Percentiles rank a stretch among this genome's conserved stretches.
These are phyloP conservation scores for Daedaleopsis sinensis DNA, from an alignment of 768 basidiomycete genomes.

Conservation along the genomic window DNA sequence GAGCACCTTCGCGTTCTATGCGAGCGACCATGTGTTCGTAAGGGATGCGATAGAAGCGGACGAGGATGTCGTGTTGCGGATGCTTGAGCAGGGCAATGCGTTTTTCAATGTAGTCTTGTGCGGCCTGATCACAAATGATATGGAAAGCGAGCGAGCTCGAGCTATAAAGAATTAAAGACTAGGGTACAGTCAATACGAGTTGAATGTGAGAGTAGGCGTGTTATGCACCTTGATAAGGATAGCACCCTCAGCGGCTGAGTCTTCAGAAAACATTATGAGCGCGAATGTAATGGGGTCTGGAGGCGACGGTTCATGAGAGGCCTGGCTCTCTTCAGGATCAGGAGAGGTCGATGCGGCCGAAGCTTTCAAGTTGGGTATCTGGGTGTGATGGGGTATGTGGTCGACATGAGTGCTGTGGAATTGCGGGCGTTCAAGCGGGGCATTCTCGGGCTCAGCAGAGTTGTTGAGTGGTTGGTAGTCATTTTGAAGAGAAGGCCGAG, in stretches of 20 bases:
- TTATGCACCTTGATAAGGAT: conserved; percentile 44
- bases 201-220: background rate
- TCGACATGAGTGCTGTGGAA: conserved; percentile 1
- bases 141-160: conserved; percentile 25
- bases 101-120: conserved; percentile 41
- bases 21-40: conserved; percentile 46
- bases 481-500: background rate
- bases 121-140: conserved; percentile 45
- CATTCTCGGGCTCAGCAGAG: conserved; percentile 3
- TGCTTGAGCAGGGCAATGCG: conserved; percentile 43
- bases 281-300: conserved; percentile 43
- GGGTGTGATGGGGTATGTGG: conserved; percentile 9
- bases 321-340: background rate
- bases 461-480: background rate
- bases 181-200: background rate
- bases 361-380: background rate
- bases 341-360: background rate
- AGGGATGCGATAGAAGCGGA: conserved; percentile 46
- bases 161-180: conserved; percentile 30
- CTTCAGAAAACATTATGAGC: conserved; percentile 46
- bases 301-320: background rate
- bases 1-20: conserved; percentile 47
- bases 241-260: conserved; percentile 45
- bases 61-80: conserved; percentile 39
- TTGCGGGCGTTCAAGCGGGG: background rate